Base-by-base conservation (phyloP, 768 basidiomycete genomes). In the Russula emetica region DNA sequence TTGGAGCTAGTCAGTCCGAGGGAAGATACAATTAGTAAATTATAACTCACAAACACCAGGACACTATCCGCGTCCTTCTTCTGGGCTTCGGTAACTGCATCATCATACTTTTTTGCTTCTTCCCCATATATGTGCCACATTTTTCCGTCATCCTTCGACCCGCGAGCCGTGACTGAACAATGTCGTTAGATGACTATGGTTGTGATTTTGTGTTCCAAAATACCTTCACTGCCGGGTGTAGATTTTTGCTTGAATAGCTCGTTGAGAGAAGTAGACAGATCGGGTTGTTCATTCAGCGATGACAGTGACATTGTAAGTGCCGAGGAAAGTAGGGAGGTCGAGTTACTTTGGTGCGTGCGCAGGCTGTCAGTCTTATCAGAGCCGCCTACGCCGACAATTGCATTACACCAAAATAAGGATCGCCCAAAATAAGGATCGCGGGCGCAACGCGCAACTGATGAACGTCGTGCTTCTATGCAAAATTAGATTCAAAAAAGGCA, bases 31-130 rank as follows among this genome's bases (percentile, higher is more conserved):
- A 22, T 24, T 0, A 13, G 40, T 14, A n/a, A 13, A 14, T 20
- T 14, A 38, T 4, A 32, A 59, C 67, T 45, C 59, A 67, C 64
- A 54, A 66, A 66, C 13, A 66, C 64, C 9, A 67, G 45, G 42
- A 67, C 44, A 11, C 64, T 42, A 11, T 58, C 47, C 14, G 57
- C 60, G 16, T 66, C 60, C 2, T 57, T 56, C 38, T 55, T 67
- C 64, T 51, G 61, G 11, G 34, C 40, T 2, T 55, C 44, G 22
- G 57, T 30, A 1, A 62, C 28, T 8, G 7, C 18, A 5, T 9
- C 38, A 47, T 67, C 60, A n/a, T 58, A 50, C 32, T 58, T 55
- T 8, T 58, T 9, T 8, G 38, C 54, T 50, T 61, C 64, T 1
- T 32, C 5, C 20, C 42, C 34, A 24, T 67, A 67, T 22, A 32